These are phyloP conservation scores for Boletales sp. DNA, from an alignment of 768 basidiomycete species.

Conservation along the genomic window DNA sequence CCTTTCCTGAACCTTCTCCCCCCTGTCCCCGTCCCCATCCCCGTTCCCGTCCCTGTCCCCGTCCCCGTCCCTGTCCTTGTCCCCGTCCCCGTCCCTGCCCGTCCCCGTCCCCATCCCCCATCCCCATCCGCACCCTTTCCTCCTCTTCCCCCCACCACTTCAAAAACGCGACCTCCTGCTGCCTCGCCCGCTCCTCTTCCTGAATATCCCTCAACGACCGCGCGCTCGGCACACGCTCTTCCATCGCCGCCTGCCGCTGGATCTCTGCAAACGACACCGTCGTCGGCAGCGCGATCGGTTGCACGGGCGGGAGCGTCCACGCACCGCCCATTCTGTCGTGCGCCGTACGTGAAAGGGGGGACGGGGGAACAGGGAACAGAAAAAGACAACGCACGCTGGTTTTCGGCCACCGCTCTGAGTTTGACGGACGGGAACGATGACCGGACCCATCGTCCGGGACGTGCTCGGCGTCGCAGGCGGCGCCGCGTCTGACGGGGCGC, in stretches of 20 bases:
- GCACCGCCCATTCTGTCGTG: conserved; percentile 38
- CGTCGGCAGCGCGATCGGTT: conserved; percentile 39
- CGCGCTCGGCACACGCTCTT: conserved; percentile 40
- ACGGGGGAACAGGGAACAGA: background rate
- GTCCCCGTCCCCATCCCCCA: conserved; percentile 20
- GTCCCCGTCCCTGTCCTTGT: background rate
- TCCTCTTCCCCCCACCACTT: conserved; percentile 90
- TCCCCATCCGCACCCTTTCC: conserved; percentile 57
- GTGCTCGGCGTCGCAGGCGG: conserved; percentile 16
- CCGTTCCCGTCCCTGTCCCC: too few species aligned
- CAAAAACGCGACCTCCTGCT: conserved; percentile 75
- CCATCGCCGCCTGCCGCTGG: conserved; percentile 70
- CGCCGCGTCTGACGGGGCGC: conserved; percentile 5
- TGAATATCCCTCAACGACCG: conserved; percentile 80
- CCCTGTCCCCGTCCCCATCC: too few species aligned
- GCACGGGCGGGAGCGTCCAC: conserved; percentile 59
- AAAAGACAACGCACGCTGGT: conserved; percentile 43
- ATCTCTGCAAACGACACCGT: conserved; percentile 79
- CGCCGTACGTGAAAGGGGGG: background rate
- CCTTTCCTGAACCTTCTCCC: too few species aligned
- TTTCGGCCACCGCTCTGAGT: conserved; percentile 35
- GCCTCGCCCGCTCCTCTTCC: conserved; percentile 68
- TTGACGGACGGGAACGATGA: conserved; percentile 60
- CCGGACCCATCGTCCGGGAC: conserved; percentile 50
- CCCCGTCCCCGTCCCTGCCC: background rate